Base-by-base conservation (phyloP, 2,329 filamentous ascomycete genomes). In the Scedosporium boydii region DNA sequence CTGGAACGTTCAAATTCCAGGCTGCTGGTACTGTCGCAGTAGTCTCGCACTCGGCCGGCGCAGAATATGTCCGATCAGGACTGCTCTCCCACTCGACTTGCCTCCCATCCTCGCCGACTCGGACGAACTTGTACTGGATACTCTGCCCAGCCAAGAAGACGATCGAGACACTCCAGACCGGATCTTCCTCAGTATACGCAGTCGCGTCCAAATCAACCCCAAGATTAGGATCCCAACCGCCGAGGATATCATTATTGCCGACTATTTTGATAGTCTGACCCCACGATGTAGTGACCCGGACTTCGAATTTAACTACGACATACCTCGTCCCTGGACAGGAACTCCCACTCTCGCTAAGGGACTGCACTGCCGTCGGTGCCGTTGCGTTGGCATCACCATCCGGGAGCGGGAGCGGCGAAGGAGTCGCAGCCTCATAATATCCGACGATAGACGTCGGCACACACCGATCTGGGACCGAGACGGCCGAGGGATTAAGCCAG, bases 241-340 rank as follows among this genome's bases (percentile, higher is more conserved):
- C 68, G 3, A 74, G 67, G 55, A 70, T 72, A 75, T 82, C 82
- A 21, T 71, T 71, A 6, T 64, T 65, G 1, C 70, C 70, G 0
- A 81, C 78, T 12, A 92, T 71, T 70, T 86, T 88, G 69, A 92
- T 79, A 6, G 80, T 85, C 71, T 91, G 79, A 4, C 88, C 88
- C 58, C 71, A 83, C 1, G 69, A 69, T 0, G 88, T 91, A 0
- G 75, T 78, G 21, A 81, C 84, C 1, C 78, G 69, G 65, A 82
- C 83, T 55, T 84, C 76, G 73, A 91, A 90, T 0, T 84, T 84
- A 6, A 91, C 34, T n/a, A 51, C 26, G 26, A 57, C 29, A 42
- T 58, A 34, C 38, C 59, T 12, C 12, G 34, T 41, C 38, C 10
- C n/a, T 5, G 48, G 48, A 21, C 48, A 53, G 1, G 48, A 26